These are phyloP conservation scores for Solanum aculeatissimum DNA, from an alignment of 305 asterid species.

Conservation along the genomic window DNA sequence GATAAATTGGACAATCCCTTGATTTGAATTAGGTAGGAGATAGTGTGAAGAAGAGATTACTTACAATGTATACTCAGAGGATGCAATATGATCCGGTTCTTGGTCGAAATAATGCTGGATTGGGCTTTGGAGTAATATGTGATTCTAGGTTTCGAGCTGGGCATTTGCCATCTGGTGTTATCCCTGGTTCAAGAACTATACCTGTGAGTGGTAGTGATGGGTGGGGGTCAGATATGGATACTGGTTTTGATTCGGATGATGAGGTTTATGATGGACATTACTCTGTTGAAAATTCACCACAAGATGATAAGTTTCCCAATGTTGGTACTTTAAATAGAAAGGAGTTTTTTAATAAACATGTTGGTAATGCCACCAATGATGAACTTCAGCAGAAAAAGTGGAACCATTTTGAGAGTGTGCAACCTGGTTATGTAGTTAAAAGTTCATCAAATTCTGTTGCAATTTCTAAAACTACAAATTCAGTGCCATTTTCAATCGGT, in stretches of 20 bases:
- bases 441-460: slow-evolving; percentile 38
- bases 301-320: slow-evolving; percentile 53
- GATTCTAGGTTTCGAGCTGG: slow-evolving; percentile 46
- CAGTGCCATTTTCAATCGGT: slow-evolving; percentile 4
- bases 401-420: slow-evolving; percentile 11
- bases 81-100: slow-evolving; percentile 25
- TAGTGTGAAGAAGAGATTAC: neutral
- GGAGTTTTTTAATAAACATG: slow-evolving; percentile 4
- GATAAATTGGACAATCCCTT: neutral
- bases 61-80: neutral
- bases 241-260: slow-evolving; percentile 61
- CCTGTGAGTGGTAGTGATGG: neutral
- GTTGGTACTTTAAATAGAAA: slow-evolving; percentile 16
- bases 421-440: slow-evolving; percentile 19
- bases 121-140: slow-evolving; percentile 44
- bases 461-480: slow-evolving; percentile 33
- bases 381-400: neutral
- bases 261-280: slow-evolving; percentile 46
- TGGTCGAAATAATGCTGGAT: slow-evolving; percentile 31
- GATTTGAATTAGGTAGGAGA: neutral
- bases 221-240: slow-evolving; percentile 30
- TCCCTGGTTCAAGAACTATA: neutral
- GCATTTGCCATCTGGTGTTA: slow-evolving; percentile 38
- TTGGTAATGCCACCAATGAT: neutral
- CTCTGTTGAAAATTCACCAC: slow-evolving; percentile 73